Evolutionary conservation across 805 yeast genomes (phyloP).

Genomic region (Zygosaccharomyces gambellarensis): DNA sequence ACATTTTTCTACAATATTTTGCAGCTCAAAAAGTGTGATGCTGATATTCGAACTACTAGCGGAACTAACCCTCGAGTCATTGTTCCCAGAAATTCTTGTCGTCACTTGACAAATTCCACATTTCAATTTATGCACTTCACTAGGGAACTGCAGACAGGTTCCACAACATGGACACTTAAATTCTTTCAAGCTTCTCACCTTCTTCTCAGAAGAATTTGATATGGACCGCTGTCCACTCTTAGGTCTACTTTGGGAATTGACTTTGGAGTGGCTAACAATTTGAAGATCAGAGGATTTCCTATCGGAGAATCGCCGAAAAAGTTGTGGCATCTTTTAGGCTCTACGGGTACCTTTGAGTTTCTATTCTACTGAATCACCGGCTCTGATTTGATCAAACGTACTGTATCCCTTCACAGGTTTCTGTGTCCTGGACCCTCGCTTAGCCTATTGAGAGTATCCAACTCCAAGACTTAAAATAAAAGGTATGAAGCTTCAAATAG

Average conservation of each 20-base stretch:
- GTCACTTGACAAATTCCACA: slow-evolving; percentile 63
- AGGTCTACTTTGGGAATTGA: background rate
- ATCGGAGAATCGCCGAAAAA: background rate
- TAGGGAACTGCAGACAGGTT: slow-evolving; percentile 39
- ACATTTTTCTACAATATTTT: slow-evolving; percentile 8
- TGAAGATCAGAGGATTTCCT: slow-evolving; percentile 2
- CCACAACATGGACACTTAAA: slow-evolving; percentile 45
- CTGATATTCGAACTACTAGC: background rate
- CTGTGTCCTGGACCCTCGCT: background rate
- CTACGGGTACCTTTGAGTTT: background rate
- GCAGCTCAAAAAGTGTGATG: slow-evolving; percentile 2
- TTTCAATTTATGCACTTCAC: slow-evolving; percentile 39
- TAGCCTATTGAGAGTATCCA: background rate
- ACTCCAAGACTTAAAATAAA: background rate
- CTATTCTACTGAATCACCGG: background rate
- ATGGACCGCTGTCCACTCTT: background rate
- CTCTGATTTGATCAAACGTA: background rate
- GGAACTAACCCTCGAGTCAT: background rate
- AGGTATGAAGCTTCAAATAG: background rate
- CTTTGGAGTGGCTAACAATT: background rate
- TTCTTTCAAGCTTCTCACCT: background rate
- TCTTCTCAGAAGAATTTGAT: background rate
- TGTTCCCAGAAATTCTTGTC: slow-evolving; percentile 21
- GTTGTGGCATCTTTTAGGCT: background rate
- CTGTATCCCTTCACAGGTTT: background rate